A percentile compares a stretch with the other conserved stretches of the same genome.
These are phyloP conservation scores for Styphnolobium japonicum DNA, from an alignment of 306 rosid species.

Conservation along the genomic window DNA sequence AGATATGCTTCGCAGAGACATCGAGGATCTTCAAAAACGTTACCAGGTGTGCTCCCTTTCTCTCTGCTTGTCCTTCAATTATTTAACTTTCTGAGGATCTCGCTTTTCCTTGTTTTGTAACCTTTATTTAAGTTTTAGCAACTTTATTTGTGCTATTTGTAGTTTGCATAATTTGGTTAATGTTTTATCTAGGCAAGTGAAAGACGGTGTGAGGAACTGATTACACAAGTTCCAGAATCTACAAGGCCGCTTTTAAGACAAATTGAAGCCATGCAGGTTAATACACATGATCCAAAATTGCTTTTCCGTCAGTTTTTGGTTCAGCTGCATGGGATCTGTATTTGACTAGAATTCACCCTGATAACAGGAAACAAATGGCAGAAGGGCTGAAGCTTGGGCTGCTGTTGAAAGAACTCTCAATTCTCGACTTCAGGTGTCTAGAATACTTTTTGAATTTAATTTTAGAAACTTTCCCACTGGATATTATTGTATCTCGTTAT, in stretches of 20 bases:
- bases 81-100: not conserved
- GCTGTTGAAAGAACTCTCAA: slow-evolving; percentile 94
- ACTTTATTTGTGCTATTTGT: slow-evolving; percentile 17
- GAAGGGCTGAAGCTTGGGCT: slow-evolving; percentile 95
- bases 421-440: slow-evolving; percentile 87
- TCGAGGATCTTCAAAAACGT: slow-evolving; percentile 95
- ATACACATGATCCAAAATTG: not conserved
- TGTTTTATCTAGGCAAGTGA: slow-evolving; percentile 82
- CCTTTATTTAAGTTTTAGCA: slow-evolving; percentile 11
- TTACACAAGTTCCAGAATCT: slow-evolving; percentile 97
- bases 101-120: slow-evolving; percentile 24
- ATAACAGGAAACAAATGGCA: slow-evolving; percentile 84
- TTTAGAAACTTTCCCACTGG: not conserved
- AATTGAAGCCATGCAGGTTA: slow-evolving; percentile 99
- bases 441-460: slow-evolving; percentile 19
- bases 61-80: slow-evolving; percentile 19
- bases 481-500: slow-evolving; percentile 15
- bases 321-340: slow-evolving; percentile 25
- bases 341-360: slow-evolving; percentile 35
- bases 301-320: slow-evolving; percentile 21
- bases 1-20: slow-evolving; percentile 86
- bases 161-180: slow-evolving; percentile 23
- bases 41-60: slow-evolving; percentile 67
- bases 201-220: slow-evolving; percentile 94
- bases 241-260: slow-evolving; percentile 98